These are phyloP conservation scores for Ceratocystis ficicola DNA, from an alignment of 2,329 filamentous ascomycete genomes.

Conservation along the genomic window DNA sequence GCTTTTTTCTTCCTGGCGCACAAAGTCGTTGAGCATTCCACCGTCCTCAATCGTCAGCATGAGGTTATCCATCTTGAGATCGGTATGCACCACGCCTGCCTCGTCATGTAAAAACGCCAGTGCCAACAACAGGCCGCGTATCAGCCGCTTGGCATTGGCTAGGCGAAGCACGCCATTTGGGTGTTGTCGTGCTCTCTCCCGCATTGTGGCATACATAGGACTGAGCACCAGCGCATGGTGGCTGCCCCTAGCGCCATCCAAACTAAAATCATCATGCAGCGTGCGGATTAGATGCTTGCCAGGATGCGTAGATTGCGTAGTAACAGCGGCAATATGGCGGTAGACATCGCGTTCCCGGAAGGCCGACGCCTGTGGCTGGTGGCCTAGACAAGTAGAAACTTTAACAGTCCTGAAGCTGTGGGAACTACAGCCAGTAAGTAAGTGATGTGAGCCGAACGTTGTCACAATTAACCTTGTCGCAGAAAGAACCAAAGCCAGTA, in stretches of 20 bases:
- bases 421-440: slow-evolving; percentile 7
- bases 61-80: slow-evolving; percentile 21
- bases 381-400: slow-evolving; percentile 12
- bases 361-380: slow-evolving; percentile 4
- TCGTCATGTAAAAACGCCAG: slow-evolving; percentile 21
- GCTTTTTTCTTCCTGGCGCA: not conserved
- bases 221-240: slow-evolving; percentile 16
- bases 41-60: slow-evolving; percentile 22
- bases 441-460: not conserved
- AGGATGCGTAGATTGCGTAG: slow-evolving; percentile 13
- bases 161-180: slow-evolving; percentile 14
- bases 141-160: slow-evolving; percentile 3
- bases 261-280: slow-evolving; percentile 15
- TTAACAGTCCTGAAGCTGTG: slow-evolving; percentile 13
- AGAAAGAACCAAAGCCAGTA: not conserved
- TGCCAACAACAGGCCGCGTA: slow-evolving; percentile 15
- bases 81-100: slow-evolving; percentile 18
- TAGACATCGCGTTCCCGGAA: slow-evolving; percentile 12
- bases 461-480: not conserved
- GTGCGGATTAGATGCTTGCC: slow-evolving; percentile 17
- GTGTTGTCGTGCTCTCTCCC: slow-evolving; percentile 13
- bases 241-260: slow-evolving; percentile 13
- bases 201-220: slow-evolving; percentile 19
- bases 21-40: slow-evolving; percentile 18
- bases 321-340: slow-evolving; percentile 11